phyloP scores from a whole-genome alignment of 1,284 basidiomycete species.

The Crepidotus sp. region DNA sequence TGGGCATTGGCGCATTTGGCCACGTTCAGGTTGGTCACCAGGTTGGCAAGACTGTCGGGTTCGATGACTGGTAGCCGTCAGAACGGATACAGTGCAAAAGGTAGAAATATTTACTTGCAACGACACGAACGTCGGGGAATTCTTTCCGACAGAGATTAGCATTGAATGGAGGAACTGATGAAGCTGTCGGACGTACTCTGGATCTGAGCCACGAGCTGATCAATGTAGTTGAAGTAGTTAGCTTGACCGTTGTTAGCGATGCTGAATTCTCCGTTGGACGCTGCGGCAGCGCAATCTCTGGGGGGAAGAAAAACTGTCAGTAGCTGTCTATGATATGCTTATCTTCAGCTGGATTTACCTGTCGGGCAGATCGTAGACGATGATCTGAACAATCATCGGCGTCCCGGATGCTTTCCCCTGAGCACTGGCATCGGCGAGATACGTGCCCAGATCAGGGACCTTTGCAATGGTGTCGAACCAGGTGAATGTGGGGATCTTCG shows the following conservation, averaged over 20 bases:
- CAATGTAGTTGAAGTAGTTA: slow-evolving; percentile 54
- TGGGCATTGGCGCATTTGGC: slow-evolving; percentile 46
- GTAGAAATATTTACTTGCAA: slow-evolving; percentile 29
- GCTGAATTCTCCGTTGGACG: slow-evolving; percentile 57
- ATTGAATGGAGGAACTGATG: background rate
- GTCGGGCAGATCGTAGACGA: slow-evolving; percentile 51
- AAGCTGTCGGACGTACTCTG: slow-evolving; percentile 33
- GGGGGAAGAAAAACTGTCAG: background rate
- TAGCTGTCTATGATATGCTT: background rate
- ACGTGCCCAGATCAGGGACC: slow-evolving; percentile 40
- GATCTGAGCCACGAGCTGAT: slow-evolving; percentile 50
- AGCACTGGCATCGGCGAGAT: slow-evolving; percentile 43
- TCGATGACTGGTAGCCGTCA: slow-evolving; percentile 34
- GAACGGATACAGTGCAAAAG: background rate
- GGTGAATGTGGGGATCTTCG: slow-evolving; percentile 50
- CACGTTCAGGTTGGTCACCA: slow-evolving; percentile 56
- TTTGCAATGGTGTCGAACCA: slow-evolving; percentile 53
- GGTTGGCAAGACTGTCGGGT: slow-evolving; percentile 54
- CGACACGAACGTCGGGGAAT: slow-evolving; percentile 51
- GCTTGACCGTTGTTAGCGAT: slow-evolving; percentile 47
- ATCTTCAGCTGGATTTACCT: too few species aligned
- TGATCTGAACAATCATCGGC: slow-evolving; percentile 51
- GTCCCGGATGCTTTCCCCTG: slow-evolving; percentile 35
- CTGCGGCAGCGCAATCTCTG: slow-evolving; percentile 55
- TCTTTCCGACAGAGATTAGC: slow-evolving; percentile 24